A percentile compares a stretch with the other conserved stretches of the same genome.
phyloP scores from a whole-genome alignment of 805 yeast species.

The Kodamaea nitidulidarum region DNA sequence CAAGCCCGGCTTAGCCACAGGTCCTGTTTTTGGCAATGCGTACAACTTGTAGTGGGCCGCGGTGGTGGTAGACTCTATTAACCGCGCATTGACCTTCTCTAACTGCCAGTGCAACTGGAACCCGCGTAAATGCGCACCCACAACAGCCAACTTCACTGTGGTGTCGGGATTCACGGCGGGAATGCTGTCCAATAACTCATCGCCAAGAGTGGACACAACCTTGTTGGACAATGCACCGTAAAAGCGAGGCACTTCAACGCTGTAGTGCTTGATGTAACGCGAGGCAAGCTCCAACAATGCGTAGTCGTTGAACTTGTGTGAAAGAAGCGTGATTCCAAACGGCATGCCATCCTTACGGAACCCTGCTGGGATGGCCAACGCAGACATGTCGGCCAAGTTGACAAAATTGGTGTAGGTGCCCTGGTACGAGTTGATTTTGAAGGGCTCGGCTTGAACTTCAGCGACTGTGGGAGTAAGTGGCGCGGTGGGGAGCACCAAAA shows the following conservation, averaged over 20 bases:
- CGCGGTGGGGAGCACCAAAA: conserved; percentile 85
- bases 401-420: conserved; percentile 99
- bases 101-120: conserved; percentile 93
- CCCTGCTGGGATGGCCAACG: conserved; percentile 87
- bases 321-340: conserved; percentile 82
- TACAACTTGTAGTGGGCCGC: conserved; percentile 68
- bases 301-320: conserved; percentile 79
- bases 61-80: conserved; percentile 63
- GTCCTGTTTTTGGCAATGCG: conserved; percentile 79
- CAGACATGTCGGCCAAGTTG: conserved; percentile 89
- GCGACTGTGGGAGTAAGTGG: conserved; percentile 85
- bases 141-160: conserved; percentile 77
- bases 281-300: conserved; percentile 83
- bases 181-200: conserved; percentile 41
- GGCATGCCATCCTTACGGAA: conserved; percentile 83
- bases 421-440: conserved; percentile 79
- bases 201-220: conserved; percentile 34
- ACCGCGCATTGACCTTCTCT: conserved; percentile 73
- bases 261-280: conserved; percentile 52
- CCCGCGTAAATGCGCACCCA: conserved; percentile 91
- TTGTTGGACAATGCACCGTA: conserved; percentile 50
- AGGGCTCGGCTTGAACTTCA: conserved; percentile 72
- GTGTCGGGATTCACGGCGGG: conserved; percentile 42
- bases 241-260: conserved; percentile 45
- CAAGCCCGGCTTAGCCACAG: conserved; percentile 86